phyloP scores from a whole-genome alignment of 495 filamentous ascomycete species.

The Stereocaulon alpinum region DNA sequence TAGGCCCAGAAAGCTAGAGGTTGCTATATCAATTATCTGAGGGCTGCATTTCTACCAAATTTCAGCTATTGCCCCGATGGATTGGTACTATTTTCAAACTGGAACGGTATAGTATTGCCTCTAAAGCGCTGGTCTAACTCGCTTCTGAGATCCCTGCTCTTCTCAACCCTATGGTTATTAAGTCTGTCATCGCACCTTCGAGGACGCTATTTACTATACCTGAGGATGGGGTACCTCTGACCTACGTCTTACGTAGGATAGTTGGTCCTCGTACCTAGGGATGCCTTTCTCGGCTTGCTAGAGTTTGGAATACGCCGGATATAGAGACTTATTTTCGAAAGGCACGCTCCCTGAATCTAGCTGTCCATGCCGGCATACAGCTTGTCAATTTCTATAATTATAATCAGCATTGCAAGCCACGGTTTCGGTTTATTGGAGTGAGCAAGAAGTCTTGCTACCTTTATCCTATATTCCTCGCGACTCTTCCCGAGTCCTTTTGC shows the following conservation, averaged over 20 bases:
- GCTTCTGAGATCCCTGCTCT: background rate
- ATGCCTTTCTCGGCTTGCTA: background rate
- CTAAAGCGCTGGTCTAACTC: constrained; percentile 16
- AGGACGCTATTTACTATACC: background rate
- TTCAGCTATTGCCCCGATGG: constrained; percentile 17
- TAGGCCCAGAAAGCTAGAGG: constrained; percentile 18
- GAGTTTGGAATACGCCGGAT: background rate
- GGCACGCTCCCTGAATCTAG: background rate
- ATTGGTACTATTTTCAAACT: constrained; percentile 18
- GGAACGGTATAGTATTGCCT: constrained; percentile 20
- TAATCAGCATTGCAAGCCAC: background rate
- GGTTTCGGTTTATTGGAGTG: background rate
- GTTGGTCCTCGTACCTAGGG: background rate
- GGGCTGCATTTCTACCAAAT: constrained; percentile 10
- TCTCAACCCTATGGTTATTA: background rate
- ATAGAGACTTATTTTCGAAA: background rate
- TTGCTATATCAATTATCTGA: constrained; percentile 8
- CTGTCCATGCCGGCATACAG: background rate
- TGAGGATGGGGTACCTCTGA: background rate
- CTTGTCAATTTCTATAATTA: background rate
- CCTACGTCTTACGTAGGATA: background rate
- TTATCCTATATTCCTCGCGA: background rate
- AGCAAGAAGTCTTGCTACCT: background rate
- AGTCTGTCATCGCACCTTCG: background rate
- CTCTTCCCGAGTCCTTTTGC: background rate